These are phyloP conservation scores for Colletotrichum limetticola DNA, from an alignment of 2,329 filamentous ascomycete genomes.

Conservation along the genomic window DNA sequence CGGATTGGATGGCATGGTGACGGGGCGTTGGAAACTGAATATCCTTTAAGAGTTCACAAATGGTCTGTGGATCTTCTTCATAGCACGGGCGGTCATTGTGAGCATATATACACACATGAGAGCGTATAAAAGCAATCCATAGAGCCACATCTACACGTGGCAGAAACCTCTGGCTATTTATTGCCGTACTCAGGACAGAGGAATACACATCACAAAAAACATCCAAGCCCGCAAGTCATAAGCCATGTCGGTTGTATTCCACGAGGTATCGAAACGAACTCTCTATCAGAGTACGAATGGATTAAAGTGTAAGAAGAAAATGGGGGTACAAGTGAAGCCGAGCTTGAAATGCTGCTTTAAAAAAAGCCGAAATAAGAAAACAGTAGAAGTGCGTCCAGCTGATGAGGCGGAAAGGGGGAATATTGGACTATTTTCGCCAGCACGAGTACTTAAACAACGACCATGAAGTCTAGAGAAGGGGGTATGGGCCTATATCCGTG, in stretches of 20 bases:
- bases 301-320: slow-evolving; percentile 43
- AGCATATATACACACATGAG: slow-evolving; percentile 13
- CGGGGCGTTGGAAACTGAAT: slow-evolving; percentile 22
- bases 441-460: slow-evolving; percentile 31
- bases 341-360: slow-evolving; percentile 41
- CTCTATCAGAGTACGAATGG: slow-evolving; percentile 51
- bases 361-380: slow-evolving; percentile 46
- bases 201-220: slow-evolving; percentile 47
- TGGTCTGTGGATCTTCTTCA: slow-evolving; percentile 4
- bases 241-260: slow-evolving; percentile 35
- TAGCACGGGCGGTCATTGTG: slow-evolving; percentile 24
- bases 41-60: slow-evolving; percentile 13
- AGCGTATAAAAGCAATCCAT: slow-evolving; percentile 15
- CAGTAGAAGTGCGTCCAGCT: slow-evolving; percentile 52
- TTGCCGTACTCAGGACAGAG: neutral
- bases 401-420: slow-evolving; percentile 45
- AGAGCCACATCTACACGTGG: neutral
- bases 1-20: neutral
- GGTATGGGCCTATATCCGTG: slow-evolving; percentile 30
- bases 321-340: slow-evolving; percentile 36
- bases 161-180: neutral
- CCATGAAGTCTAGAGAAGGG: slow-evolving; percentile 12
- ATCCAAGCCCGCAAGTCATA: slow-evolving; percentile 41
- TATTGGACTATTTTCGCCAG: slow-evolving; percentile 34
- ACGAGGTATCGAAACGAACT: slow-evolving; percentile 56